phyloP scores from a whole-genome alignment of 148 eudicot genomes.

The Camellia lanceoleosa region DNA sequence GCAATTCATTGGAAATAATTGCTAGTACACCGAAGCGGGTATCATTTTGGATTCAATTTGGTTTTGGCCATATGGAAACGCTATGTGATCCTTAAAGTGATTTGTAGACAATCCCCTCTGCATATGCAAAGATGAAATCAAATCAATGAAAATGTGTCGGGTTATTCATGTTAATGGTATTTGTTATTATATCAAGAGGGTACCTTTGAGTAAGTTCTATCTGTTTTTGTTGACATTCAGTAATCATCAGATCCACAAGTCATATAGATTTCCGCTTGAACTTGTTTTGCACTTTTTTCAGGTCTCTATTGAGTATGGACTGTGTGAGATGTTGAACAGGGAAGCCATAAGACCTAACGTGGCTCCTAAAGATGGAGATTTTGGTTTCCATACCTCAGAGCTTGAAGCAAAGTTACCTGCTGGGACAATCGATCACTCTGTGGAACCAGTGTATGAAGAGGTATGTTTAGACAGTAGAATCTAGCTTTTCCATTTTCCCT shows the following conservation, averaged over 20 bases:
- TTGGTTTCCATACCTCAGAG: slow-evolving; percentile 53
- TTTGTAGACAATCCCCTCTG: not conserved
- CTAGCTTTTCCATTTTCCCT: not conserved
- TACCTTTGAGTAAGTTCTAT: not conserved
- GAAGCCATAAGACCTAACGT: slow-evolving; percentile 55
- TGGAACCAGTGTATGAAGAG: slow-evolving; percentile 60
- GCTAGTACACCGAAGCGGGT: not conserved
- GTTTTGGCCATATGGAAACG: not conserved
- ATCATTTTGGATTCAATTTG: not conserved
- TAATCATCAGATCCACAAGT: not conserved
- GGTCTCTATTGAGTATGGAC: slow-evolving; percentile 86
- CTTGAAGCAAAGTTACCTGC: slow-evolving; percentile 70
- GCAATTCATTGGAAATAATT: not conserved
- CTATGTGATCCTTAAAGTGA: not conserved
- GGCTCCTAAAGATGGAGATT: slow-evolving; percentile 78
- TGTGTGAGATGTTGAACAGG: slow-evolving; percentile 79
- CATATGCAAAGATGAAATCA: not conserved
- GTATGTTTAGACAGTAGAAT: slow-evolving; percentile 41
- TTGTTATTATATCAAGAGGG: not conserved
- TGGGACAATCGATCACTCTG: slow-evolving; percentile 64
- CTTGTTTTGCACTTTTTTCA: slow-evolving; percentile 20
- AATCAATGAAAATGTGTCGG: not conserved
- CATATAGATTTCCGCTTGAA: not conserved
- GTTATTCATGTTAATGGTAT: not conserved
- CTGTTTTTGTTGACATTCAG: not conserved